Evolutionary conservation across 2,329 filamentous ascomycete genomes (phyloP).

Genomic region (Bertia moriformis): DNA sequence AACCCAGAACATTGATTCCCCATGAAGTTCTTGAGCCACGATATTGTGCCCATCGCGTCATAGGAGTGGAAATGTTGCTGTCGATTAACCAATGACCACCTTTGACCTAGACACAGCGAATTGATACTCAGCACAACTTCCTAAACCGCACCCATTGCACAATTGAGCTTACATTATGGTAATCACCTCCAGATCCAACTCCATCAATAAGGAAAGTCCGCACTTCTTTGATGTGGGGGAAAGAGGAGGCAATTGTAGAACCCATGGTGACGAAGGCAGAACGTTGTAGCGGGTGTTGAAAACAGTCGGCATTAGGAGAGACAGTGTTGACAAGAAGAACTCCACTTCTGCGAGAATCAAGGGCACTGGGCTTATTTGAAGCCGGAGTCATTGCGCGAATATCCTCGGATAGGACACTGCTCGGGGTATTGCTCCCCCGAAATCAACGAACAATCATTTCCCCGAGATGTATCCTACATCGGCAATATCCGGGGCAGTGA

Average conservation of each 20-base stretch:
- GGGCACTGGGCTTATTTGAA: no score
- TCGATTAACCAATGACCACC: slow-evolving; percentile 1
- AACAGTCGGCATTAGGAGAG: no score
- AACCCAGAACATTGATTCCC: slow-evolving; percentile 3
- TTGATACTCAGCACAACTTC: background rate
- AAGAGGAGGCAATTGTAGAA: slow-evolving; percentile 7
- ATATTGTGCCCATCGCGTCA: slow-evolving; percentile 3
- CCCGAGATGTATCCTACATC: no score
- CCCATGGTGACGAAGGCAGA: slow-evolving; percentile 1
- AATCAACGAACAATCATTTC: no score
- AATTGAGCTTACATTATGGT: background rate
- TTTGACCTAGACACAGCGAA: slow-evolving; percentile 1
- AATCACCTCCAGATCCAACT: slow-evolving; percentile 27
- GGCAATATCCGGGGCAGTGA: no score
- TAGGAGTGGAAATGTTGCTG: slow-evolving; percentile 3
- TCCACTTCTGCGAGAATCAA: no score
- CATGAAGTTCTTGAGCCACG: slow-evolving; percentile 1
- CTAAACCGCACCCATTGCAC: background rate
- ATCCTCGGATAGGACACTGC: no score
- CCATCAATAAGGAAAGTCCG: slow-evolving; percentile 28
- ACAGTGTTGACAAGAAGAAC: no score
- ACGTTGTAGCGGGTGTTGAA: no score
- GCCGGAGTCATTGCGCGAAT: no score
- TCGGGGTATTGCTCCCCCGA: background rate
- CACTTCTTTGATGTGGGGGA: slow-evolving; percentile 26